These are phyloP conservation scores for Gentiana straminea DNA, from an alignment of 257 asterid species.

Conservation along the genomic window DNA sequence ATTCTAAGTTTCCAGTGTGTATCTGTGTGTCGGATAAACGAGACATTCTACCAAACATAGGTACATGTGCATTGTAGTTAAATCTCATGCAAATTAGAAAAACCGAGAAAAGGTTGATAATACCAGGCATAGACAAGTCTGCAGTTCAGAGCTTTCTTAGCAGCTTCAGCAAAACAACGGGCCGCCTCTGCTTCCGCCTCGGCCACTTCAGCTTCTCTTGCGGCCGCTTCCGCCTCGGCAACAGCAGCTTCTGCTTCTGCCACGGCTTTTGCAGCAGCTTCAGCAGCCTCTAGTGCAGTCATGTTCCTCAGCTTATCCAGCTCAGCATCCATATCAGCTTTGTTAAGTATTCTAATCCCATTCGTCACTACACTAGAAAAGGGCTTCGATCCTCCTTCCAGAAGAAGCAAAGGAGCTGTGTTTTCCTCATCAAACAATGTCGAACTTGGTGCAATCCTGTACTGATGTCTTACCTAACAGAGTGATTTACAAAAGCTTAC, in stretches of 20 bases:
- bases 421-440: constrained; percentile 25
- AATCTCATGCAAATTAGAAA: not conserved
- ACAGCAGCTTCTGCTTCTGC: constrained; percentile 89
- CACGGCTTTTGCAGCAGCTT: constrained; percentile 75
- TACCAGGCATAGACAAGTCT: constrained; percentile 65
- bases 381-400: constrained; percentile 30
- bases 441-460: constrained; percentile 65
- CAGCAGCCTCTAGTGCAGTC: constrained; percentile 68
- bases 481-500: constrained; percentile 1
- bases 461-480: constrained; percentile 72
- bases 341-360: constrained; percentile 30
- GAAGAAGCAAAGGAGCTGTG: constrained; percentile 16
- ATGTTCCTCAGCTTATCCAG: constrained; percentile 63
- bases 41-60: too few relatives aligned
- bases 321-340: constrained; percentile 70
- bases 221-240: constrained; percentile 82
- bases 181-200: constrained; percentile 94
- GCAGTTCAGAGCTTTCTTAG: constrained; percentile 41
- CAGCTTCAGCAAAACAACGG: constrained; percentile 74
- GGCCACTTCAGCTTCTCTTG: constrained; percentile 86
- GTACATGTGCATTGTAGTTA: too few relatives aligned
- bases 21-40: too few relatives aligned
- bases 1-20: too few relatives aligned
- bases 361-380: constrained; percentile 23
- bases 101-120: constrained; percentile 7